A percentile compares a stretch with the other conserved stretches of the same genome.
Conservation (phyloP, 139 green algal genomes). For the Ulvella scutata region DNA sequence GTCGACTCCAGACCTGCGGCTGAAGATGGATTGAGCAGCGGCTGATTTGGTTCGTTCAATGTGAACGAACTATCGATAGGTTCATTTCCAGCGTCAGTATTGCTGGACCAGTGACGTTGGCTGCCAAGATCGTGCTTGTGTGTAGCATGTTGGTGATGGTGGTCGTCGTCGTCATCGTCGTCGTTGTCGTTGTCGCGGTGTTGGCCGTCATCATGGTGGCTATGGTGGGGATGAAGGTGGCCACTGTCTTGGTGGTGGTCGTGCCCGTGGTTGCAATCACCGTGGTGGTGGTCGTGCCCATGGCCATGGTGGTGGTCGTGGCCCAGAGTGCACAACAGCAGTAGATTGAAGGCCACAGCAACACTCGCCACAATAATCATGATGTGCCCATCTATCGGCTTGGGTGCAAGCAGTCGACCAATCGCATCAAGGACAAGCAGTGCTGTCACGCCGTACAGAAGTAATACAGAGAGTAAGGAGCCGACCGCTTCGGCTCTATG, state of each 20-base stretch:
- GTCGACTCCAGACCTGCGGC: too few species aligned
- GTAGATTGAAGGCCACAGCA: constrained; percentile 72
- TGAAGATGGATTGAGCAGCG: too few species aligned
- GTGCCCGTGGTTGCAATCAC: constrained; percentile 9
- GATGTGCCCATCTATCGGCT: constrained; percentile 55
- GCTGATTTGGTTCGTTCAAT: too few species aligned
- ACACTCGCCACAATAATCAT: constrained; percentile 72
- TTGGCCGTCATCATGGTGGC: constrained; percentile 16
- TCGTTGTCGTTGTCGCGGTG: constrained; percentile 1
- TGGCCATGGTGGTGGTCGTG: constrained; percentile 8
- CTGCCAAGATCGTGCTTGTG: constrained; percentile 6
- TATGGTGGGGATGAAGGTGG: constrained; percentile 18
- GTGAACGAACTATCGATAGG: background rate
- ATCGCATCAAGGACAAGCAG: constrained; percentile 77
- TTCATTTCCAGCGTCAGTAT: too few species aligned
- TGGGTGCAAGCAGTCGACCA: constrained; percentile 36
- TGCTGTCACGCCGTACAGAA: constrained; percentile 78
- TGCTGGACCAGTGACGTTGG: too few species aligned
- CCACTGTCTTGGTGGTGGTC: constrained; percentile 7
- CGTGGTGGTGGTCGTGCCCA: too few species aligned
- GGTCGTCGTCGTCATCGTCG: too few species aligned
- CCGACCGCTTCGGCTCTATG: constrained; percentile 83
- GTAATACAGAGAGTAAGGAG: constrained; percentile 65
- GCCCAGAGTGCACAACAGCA: constrained; percentile 44
- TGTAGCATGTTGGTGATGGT: constrained; percentile 6